Percentiles rank a stretch among this genome's conserved stretches.
Conservation (phyloP, 768 basidiomycete species). For the Pleurotus cornucopiae region DNA sequence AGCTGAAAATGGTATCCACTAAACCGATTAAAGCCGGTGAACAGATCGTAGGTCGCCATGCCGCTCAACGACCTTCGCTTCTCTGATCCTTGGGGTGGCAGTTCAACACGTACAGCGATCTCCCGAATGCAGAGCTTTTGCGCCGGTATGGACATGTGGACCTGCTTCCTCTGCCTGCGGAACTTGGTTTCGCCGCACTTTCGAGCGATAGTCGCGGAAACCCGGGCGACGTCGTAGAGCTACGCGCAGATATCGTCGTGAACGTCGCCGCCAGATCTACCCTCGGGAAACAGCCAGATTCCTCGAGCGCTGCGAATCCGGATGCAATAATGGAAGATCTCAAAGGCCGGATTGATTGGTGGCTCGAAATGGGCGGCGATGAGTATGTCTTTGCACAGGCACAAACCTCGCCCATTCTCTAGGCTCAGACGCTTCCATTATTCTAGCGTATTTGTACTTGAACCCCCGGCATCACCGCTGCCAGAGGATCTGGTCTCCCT, state of each 20-base stretch:
- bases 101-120: slow-evolving; percentile 97
- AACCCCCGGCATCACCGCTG: slow-evolving; percentile 40
- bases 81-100: slow-evolving; percentile 22
- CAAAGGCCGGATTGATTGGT: slow-evolving; percentile 82
- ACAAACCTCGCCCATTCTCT: not conserved
- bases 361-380: slow-evolving; percentile 87
- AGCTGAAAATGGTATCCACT: slow-evolving; percentile 79
- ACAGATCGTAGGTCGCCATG: slow-evolving; percentile 68
- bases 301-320: slow-evolving; percentile 10
- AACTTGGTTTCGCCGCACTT: slow-evolving; percentile 10
- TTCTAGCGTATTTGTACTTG: slow-evolving; percentile 51
- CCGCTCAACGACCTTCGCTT: not conserved
- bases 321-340: slow-evolving; percentile 9
- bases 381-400: slow-evolving; percentile 52
- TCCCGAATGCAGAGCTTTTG: slow-evolving; percentile 90
- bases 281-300: not conserved
- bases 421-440: not conserved
- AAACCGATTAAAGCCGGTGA: slow-evolving; percentile 69
- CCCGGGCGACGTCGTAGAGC: slow-evolving; percentile 76
- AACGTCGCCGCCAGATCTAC: slow-evolving; percentile 23
- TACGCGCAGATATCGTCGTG: slow-evolving; percentile 69
- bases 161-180: slow-evolving; percentile 48
- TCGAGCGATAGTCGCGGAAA: slow-evolving; percentile 29
- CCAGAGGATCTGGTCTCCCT: slow-evolving; percentile 62
- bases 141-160: slow-evolving; percentile 94